Conservation (phyloP, 768 basidiomycete genomes). For the Dendrothele bispora region DNA sequence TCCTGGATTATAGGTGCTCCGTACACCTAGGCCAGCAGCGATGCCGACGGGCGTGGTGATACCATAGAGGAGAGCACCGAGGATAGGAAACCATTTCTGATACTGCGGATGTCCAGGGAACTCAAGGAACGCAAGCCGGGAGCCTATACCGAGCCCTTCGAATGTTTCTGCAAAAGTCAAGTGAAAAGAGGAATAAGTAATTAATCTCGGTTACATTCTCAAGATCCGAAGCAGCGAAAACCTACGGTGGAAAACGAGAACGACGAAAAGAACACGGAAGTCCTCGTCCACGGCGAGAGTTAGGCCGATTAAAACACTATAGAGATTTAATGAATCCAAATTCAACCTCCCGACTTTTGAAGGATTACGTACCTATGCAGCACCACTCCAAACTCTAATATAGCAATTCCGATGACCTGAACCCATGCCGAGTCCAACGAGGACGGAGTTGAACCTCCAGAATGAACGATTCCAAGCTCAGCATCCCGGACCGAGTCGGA, state of each 20-base stretch:
- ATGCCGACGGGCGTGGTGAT: slow-evolving; percentile 87
- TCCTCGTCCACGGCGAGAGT: slow-evolving; percentile 81
- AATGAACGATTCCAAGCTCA: slow-evolving; percentile 28
- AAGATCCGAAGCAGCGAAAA: slow-evolving; percentile 37
- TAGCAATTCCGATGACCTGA: slow-evolving; percentile 86
- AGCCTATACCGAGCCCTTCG: slow-evolving; percentile 93
- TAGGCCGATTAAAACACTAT: slow-evolving; percentile 80
- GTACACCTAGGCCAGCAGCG: slow-evolving; percentile 76
- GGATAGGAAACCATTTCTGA: slow-evolving; percentile 56
- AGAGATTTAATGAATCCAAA: slow-evolving; percentile 46
- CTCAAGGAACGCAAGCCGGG: slow-evolving; percentile 77
- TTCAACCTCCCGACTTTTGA: neutral
- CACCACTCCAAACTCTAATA: slow-evolving; percentile 92
- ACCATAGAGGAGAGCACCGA: slow-evolving; percentile 66
- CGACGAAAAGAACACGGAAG: slow-evolving; percentile 87
- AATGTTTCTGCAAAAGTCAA: slow-evolving; percentile 72
- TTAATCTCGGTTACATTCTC: neutral
- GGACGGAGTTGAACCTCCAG: slow-evolving; percentile 4
- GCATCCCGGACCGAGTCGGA: too few species aligned
- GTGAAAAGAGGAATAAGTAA: neutral
- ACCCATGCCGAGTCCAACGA: slow-evolving; percentile 42
- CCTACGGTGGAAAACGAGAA: slow-evolving; percentile 90
- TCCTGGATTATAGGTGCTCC: slow-evolving; percentile 78
- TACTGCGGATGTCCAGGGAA: slow-evolving; percentile 63
- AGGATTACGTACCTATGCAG: slow-evolving; percentile 76